Percentiles rank a stretch among this genome's conserved stretches.
These are phyloP conservation scores for Microdochium nivale DNA, from an alignment of 2,329 filamentous ascomycete genomes.

Conservation along the genomic window DNA sequence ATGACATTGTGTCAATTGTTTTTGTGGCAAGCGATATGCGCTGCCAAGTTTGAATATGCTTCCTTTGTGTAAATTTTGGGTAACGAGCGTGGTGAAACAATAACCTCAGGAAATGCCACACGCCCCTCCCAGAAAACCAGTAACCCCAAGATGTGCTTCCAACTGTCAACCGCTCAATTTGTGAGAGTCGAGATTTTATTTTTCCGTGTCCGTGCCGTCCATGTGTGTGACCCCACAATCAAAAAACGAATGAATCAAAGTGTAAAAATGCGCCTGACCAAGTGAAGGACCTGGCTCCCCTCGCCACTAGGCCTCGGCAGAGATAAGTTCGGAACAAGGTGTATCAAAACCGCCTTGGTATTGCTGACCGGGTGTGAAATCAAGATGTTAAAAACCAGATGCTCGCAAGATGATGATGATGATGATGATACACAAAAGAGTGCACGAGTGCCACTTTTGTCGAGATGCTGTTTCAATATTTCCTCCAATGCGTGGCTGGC, in stretches of 20 bases:
- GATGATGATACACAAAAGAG: background rate
- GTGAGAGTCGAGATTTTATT: background rate
- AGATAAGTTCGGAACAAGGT: background rate
- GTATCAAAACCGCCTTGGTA: background rate
- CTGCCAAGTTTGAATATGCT: slow-evolving; percentile 27
- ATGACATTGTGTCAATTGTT: background rate
- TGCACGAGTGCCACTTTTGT: background rate
- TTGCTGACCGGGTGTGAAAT: background rate
- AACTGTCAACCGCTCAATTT: slow-evolving; percentile 8
- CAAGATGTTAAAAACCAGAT: background rate
- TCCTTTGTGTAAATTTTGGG: slow-evolving; percentile 14
- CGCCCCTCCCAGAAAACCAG: slow-evolving; percentile 12
- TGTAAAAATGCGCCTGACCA: background rate
- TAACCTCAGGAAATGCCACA: slow-evolving; percentile 21
- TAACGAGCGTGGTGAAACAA: slow-evolving; percentile 43
- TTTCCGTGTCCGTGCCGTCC: background rate
- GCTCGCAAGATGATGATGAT: background rate
- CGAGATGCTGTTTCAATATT: too few relatives aligned
- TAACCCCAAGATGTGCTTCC: slow-evolving; percentile 16
- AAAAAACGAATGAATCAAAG: background rate
- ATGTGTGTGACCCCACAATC: background rate
- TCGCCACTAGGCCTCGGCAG: background rate
- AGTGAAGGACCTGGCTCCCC: background rate
- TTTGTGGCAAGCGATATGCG: slow-evolving; percentile 14
- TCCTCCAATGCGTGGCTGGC: background rate